Evolutionary conservation across 345 rosid genomes (phyloP), one percentile per base, ranked within the genome.

Genomic region (Abelmoschus esculentus): DNA sequence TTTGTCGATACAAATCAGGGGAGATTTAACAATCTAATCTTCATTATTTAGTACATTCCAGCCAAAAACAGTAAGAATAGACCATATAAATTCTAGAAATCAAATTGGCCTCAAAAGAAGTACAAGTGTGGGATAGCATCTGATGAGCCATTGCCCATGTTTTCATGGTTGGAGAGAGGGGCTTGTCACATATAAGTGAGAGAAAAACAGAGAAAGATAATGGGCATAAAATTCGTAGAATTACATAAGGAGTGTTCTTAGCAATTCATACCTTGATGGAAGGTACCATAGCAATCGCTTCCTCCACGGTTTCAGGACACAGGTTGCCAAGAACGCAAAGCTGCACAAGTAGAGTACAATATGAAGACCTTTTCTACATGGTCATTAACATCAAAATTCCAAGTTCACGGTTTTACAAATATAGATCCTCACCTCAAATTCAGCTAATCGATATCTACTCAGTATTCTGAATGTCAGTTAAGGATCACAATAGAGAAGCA

Each of bases 321-420:
- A 96, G 93, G 75, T 92, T 96, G 64, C 98, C 99, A 76, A 92
- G 97, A 73, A 96, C 98, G 76, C 97, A 91, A 5, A 95, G 97
- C 99, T 95, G 88, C 85, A 81, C 32, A 2, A 52, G 46, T 32
- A 61, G 28, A 54, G 61, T 14, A 66, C 42, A 74, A 53, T 18
- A 46, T 19, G 32, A 75, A 14, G 40, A 36, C 13, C 10, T 70
- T 28, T 73, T 38, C 63, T 1, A 11, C 31, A 6, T 17, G 62
- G 59, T 46, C 4, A 71, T 8, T 15, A 72, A 58, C 55, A 60
- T 19, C 7, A 19, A 12, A 46, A 69, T 42, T 5, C 56, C 29
- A 60, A 50, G 31, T 52, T 52, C 18, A 50, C n/a, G 8, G 34
- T 28, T 70, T 31, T 34, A 42, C 4, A 11, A 2, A 29, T 19